phyloP scores from a whole-genome alignment of 352 stramenopile genomes.

The Phytophthora meadii region DNA sequence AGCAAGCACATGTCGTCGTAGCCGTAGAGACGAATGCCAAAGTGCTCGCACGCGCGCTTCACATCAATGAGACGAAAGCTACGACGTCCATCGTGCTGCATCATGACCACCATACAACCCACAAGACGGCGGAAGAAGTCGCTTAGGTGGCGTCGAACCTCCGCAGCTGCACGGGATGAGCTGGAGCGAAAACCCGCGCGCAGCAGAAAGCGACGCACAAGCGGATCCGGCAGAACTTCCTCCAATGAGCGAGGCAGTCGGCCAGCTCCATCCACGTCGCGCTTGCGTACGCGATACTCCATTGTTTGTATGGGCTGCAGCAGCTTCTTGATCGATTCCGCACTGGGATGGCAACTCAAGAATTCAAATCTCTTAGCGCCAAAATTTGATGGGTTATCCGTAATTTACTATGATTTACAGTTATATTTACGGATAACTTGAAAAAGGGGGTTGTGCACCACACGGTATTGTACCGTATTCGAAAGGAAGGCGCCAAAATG shows the following conservation, averaged over 20 bases:
- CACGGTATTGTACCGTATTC: constrained; percentile 18
- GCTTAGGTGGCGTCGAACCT: constrained; percentile 53
- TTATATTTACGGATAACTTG: constrained; percentile 16
- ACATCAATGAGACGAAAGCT: constrained; percentile 72
- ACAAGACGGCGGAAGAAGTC: constrained; percentile 71
- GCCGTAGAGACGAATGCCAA: constrained; percentile 79
- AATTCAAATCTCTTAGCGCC: constrained; percentile 28
- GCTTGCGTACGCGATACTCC: constrained; percentile 68
- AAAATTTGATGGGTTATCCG: constrained; percentile 7
- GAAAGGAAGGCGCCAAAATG: constrained; percentile 52
- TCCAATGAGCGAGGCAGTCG: constrained; percentile 30
- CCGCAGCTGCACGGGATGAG: constrained; percentile 40
- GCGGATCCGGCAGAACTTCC: constrained; percentile 47
- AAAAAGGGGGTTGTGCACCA: background rate
- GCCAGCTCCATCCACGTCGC: constrained; percentile 31
- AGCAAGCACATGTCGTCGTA: constrained; percentile 82
- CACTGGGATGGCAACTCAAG: constrained; percentile 20
- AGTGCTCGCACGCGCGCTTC: constrained; percentile 63
- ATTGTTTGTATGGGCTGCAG: constrained; percentile 26
- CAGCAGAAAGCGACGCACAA: constrained; percentile 74
- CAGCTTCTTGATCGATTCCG: constrained; percentile 30
- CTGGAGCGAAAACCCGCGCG: constrained; percentile 70
- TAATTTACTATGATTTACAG: background rate
- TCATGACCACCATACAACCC: constrained; percentile 54
- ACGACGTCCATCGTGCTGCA: constrained; percentile 50